Evolutionary conservation across 2,329 filamentous ascomycete genomes (phyloP).

Genomic region (Hypoxylon rubiginosum): DNA sequence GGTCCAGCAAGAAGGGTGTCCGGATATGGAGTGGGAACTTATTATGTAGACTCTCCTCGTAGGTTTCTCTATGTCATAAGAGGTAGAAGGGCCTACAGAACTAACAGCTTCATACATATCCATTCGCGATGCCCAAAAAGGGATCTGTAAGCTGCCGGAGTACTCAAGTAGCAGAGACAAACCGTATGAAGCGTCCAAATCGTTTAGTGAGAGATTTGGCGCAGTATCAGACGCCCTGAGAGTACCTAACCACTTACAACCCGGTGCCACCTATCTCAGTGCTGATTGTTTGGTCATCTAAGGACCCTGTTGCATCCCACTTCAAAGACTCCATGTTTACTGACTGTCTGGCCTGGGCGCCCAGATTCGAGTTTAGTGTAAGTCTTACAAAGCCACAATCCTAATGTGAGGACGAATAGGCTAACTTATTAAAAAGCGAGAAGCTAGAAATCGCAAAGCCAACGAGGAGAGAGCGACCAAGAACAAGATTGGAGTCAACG

Average conservation of each 20-base stretch:
- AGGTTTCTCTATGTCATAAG: not conserved
- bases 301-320: slow-evolving; percentile 15
- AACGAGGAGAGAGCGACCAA: slow-evolving; percentile 5
- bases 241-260: not conserved
- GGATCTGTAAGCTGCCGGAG: not conserved
- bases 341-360: slow-evolving; percentile 11
- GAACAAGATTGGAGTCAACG: not conserved
- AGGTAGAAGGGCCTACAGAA: not conserved
- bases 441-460: slow-evolving; percentile 17
- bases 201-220: not conserved
- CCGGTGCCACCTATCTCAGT: not conserved
- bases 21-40: slow-evolving; percentile 22
- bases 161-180: slow-evolving; percentile 2
- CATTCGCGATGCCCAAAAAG: slow-evolving; percentile 11
- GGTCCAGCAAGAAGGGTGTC: not conserved
- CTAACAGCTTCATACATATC: slow-evolving; percentile 14
- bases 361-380: slow-evolving; percentile 13
- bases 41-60: slow-evolving; percentile 21
- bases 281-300: slow-evolving; percentile 7
- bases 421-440: slow-evolving; percentile 15
- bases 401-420: not conserved
- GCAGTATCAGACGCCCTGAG: slow-evolving; percentile 11
- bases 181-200: not conserved
- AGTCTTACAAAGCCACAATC: not conserved
- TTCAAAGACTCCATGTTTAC: slow-evolving; percentile 13